These are phyloP conservation scores for Aureobasidium sp. DNA, from an alignment of 2,329 filamentous ascomycete species.

Conservation along the genomic window DNA sequence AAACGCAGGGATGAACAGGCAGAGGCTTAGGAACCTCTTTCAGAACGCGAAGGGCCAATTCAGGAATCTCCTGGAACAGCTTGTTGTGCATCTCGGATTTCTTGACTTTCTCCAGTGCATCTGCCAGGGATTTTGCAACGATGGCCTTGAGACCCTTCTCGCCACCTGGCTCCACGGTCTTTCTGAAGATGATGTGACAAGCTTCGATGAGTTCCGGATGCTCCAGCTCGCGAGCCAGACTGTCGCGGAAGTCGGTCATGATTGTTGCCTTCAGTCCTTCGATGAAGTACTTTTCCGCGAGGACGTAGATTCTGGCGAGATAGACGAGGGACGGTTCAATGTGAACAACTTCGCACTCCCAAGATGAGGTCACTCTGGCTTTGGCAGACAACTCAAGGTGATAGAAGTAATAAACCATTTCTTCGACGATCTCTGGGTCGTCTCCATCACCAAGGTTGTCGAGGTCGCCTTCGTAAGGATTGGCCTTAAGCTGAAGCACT, in stretches of 20 bases:
- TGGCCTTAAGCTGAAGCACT: neutral
- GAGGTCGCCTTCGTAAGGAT: neutral
- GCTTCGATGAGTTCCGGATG: neutral
- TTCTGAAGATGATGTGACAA: neutral
- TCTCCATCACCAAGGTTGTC: neutral
- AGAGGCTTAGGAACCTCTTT: neutral
- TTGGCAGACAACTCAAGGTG: neutral
- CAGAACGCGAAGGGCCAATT: neutral
- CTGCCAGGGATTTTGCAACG: neutral
- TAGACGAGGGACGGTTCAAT: neutral
- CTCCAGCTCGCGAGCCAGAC: neutral
- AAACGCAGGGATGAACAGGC: neutral
- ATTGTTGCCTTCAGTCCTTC: neutral
- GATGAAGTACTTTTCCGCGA: neutral
- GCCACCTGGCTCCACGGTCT: neutral
- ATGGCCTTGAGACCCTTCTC: neutral
- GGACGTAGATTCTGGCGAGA: neutral
- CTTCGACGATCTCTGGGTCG: neutral
- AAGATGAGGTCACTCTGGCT: neutral
- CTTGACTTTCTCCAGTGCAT: neutral
- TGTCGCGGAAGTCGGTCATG: neutral
- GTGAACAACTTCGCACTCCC: neutral
- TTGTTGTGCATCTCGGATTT: neutral
- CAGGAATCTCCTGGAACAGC: neutral
- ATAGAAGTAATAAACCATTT: conserved; percentile 1